Evolutionary conservation across 2,329 filamentous ascomycete genomes (phyloP).

Genomic region (Orbilia javanica): DNA sequence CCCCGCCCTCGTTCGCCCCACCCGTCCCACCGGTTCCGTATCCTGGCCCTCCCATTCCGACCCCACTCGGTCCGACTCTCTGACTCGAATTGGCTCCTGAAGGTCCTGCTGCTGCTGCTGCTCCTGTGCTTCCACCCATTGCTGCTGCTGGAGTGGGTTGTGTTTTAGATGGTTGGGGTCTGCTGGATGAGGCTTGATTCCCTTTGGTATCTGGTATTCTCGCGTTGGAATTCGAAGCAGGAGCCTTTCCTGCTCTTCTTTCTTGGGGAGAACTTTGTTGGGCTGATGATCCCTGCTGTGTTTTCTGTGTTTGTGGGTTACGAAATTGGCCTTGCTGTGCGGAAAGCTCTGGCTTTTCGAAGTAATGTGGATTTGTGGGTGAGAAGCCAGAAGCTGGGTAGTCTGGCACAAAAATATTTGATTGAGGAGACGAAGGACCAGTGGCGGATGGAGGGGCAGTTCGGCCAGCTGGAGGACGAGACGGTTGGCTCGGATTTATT

Average conservation of each 20-base stretch:
- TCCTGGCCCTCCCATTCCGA: constrained; percentile 41
- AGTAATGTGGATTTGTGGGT: constrained; percentile 48
- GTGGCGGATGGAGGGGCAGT: constrained; percentile 54
- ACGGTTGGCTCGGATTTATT: constrained; percentile 71
- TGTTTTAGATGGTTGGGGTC: constrained; percentile 40
- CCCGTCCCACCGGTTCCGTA: constrained; percentile 30
- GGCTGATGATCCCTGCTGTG: constrained; percentile 46
- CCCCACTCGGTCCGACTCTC: constrained; percentile 37
- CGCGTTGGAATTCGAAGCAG: constrained; percentile 37
- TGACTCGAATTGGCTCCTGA: constrained; percentile 56
- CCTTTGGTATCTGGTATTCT: constrained; percentile 51
- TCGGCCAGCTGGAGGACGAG: constrained; percentile 57
- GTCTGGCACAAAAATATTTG: constrained; percentile 69
- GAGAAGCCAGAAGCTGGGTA: constrained; percentile 63
- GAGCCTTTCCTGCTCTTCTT: constrained; percentile 41
- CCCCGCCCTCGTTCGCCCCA: constrained; percentile 48
- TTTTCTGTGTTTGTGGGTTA: constrained; percentile 41
- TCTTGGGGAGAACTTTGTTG: constrained; percentile 54
- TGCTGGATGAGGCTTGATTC: constrained; percentile 42
- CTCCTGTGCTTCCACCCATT: constrained; percentile 58
- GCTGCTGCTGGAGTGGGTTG: constrained; percentile 55
- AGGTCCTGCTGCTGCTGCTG: constrained; percentile 55
- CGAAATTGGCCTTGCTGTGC: constrained; percentile 53
- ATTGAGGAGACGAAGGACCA: constrained; percentile 68
- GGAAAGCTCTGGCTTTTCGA: constrained; percentile 46